Conservation (phyloP, 306 rosid species). For the Prunus davidiana region DNA sequence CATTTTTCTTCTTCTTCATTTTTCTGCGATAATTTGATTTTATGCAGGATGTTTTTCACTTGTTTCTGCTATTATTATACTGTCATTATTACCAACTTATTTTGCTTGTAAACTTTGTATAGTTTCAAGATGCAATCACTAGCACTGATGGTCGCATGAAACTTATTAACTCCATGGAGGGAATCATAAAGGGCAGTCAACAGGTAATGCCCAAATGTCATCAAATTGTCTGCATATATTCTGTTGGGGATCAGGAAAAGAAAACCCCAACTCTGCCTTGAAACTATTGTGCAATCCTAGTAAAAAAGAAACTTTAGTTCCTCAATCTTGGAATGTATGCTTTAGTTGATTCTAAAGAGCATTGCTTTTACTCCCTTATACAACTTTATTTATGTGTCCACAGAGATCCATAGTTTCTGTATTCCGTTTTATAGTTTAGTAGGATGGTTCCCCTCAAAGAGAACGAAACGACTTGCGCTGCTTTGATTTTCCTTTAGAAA, state of each 20-base stretch:
- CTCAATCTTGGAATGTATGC: neutral
- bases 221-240: neutral
- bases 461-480: neutral
- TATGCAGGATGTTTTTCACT: neutral
- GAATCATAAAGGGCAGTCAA: conserved; percentile 79
- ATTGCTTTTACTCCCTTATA: neutral
- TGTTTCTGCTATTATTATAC: neutral
- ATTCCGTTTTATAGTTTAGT: neutral
- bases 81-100: neutral
- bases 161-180: conserved; percentile 88
- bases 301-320: neutral
- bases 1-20: neutral
- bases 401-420: neutral
- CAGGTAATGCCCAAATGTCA: conserved; percentile 48
- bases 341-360: neutral
- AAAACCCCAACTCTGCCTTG: neutral
- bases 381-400: neutral
- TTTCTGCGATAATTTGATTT: neutral
- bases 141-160: conserved; percentile 65
- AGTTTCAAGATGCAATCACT: conserved; percentile 90
- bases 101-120: conserved; percentile 16
- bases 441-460: neutral
- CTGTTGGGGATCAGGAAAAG: neutral
- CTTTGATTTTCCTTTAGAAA: neutral
- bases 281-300: neutral